These are phyloP conservation scores for Sordariomycetes sp. DNA, from an alignment of 2,329 filamentous ascomycete genomes.

Conservation along the genomic window DNA sequence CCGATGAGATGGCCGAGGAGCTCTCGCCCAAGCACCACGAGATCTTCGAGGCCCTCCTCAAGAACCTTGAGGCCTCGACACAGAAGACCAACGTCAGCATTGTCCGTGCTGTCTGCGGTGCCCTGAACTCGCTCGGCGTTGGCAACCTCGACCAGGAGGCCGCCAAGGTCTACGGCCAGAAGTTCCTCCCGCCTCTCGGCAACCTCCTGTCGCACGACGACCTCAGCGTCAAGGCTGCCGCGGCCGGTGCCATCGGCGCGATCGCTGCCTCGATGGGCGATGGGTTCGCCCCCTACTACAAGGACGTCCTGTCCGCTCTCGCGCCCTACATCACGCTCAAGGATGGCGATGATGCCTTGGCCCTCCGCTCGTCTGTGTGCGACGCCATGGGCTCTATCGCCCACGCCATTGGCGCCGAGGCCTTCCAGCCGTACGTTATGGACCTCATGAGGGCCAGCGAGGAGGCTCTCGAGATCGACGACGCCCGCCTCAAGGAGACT, in stretches of 20 bases:
- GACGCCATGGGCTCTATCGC: constrained; percentile 93
- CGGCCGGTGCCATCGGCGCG: constrained; percentile 79
- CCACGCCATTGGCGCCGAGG: constrained; percentile 67
- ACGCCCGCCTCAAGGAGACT: constrained; percentile 84
- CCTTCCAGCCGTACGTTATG: constrained; percentile 83
- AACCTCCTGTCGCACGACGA: constrained; percentile 74
- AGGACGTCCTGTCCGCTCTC: constrained; percentile 79
- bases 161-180: constrained; percentile 58
- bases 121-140: constrained; percentile 82
- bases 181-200: constrained; percentile 75
- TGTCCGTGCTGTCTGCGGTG: constrained; percentile 79
- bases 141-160: constrained; percentile 64
- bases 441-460: constrained; percentile 87
- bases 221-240: constrained; percentile 77
- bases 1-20: constrained; percentile 87
- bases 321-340: constrained; percentile 76
- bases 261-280: constrained; percentile 76
- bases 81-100: constrained; percentile 72
- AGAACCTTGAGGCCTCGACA: constrained; percentile 76
- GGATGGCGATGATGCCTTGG: constrained; percentile 78
- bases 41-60: constrained; percentile 71
- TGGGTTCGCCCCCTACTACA: constrained; percentile 83
- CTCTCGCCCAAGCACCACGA: constrained; percentile 73
- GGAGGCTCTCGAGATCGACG: constrained; percentile 77
- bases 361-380: constrained; percentile 77